Base-by-base conservation (phyloP, 306 rosid genomes). In the Cucurbita pepo region DNA sequence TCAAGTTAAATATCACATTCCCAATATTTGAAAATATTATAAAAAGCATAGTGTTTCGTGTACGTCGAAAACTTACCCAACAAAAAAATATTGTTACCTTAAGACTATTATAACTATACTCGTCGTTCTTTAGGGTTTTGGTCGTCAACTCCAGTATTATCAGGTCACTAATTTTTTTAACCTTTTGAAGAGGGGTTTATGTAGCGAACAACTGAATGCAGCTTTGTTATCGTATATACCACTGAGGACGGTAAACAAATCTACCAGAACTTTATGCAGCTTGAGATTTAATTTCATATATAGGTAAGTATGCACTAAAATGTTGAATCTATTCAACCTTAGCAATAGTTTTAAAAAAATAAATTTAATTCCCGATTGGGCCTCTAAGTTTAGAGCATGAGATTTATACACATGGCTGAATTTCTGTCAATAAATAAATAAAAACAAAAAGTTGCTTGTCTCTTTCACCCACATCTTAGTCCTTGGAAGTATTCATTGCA, bases 371-470 rank as follows among this genome's bases (percentile, higher is more conserved):
- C 14, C 34, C 50, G 11, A 61, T 18, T 63, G 69, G 69, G 51
- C 9, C 16, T 38, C 70, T 10, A 18, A n/a, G 70, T 63, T 63
- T 30, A 30, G 34, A 66, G 72, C 47, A 30, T 47, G 58, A 51
- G 43, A 51, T 14, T 70, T 7, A 47, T 48, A 70, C 59, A 70
- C 74, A 9, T 70, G 74, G 74, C 74, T 50, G 55, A 70, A 48
- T 51, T 41, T 45, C 47, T 70, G 58, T 47, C 9, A 30, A 14
- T 45, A 51, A 51, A 52, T 50, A 52, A 70, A 52, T 22, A 21
- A 70, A 52, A 70, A 70, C 45, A 30, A 50, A 70, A 70, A 7
- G n/a, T 48, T 13, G 9, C 6, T 52, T 70, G 54, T 40, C 74
- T 34, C 60, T 70, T 16, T 70, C 59, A 30, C 47, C 43, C 4